Evolutionary conservation across 2,329 filamentous ascomycete genomes (phyloP).

Genomic region (Aspergillus persii): DNA sequence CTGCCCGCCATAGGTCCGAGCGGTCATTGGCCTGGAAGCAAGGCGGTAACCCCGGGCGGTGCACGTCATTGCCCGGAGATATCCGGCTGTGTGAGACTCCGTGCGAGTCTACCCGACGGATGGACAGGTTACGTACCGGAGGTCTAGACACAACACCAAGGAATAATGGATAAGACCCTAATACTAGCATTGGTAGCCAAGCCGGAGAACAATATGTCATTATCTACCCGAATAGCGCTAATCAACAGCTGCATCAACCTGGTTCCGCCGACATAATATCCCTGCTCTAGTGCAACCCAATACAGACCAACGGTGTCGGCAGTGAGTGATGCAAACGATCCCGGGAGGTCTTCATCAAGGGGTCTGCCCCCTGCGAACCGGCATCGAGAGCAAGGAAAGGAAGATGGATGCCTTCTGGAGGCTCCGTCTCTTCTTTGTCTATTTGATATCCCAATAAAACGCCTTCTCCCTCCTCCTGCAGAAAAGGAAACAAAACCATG

Average conservation of each 20-base stretch:
- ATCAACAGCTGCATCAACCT: slow-evolving; percentile 15
- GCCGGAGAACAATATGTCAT: background rate
- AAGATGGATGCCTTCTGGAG: slow-evolving; percentile 13
- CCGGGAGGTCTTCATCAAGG: slow-evolving; percentile 11
- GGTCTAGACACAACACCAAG: background rate
- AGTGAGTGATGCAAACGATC: background rate
- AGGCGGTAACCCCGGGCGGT: slow-evolving; percentile 17
- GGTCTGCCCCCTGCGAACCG: background rate
- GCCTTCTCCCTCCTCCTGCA: slow-evolving; percentile 25
- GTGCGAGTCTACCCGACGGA: no score
- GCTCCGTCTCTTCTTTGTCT: slow-evolving; percentile 27
- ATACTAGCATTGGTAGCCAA: no score
- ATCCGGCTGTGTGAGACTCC: background rate
- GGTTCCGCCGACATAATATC: slow-evolving; percentile 8
- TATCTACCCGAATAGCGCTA: slow-evolving; percentile 21
- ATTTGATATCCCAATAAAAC: slow-evolving; percentile 28
- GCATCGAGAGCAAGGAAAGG: slow-evolving; percentile 13
- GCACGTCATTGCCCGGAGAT: slow-evolving; percentile 33
- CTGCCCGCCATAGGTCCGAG: background rate
- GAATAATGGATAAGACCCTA: no score
- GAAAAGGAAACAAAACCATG: slow-evolving; percentile 12
- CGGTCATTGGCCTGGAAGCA: slow-evolving; percentile 3
- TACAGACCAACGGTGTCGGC: background rate
- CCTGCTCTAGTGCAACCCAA: background rate
- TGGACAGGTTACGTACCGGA: no score